phyloP scores from a whole-genome alignment of 169 alveolate genomes.

The Plasmodium fragile region DNA sequence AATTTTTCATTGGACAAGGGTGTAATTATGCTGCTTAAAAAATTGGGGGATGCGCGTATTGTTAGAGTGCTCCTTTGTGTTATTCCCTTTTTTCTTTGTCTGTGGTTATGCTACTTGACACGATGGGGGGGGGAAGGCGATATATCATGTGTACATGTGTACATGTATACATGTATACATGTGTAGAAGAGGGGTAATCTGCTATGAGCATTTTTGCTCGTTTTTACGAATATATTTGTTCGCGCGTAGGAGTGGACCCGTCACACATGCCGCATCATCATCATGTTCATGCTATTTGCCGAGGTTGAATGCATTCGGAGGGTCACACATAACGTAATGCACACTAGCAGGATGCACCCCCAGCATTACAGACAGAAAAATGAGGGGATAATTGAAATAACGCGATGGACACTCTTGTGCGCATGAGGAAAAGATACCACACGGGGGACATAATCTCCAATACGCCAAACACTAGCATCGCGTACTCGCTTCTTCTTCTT shows the following conservation, averaged over 20 bases:
- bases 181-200: background rate
- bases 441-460: background rate
- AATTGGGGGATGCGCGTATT: constrained; percentile 8
- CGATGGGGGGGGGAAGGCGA: background rate
- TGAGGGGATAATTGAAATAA: background rate
- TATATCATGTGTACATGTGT: background rate
- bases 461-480: background rate
- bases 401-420: background rate
- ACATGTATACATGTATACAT: background rate
- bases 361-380: background rate
- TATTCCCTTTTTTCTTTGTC: constrained; percentile 1
- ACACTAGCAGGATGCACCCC: background rate
- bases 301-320: background rate
- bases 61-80: background rate
- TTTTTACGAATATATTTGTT: background rate
- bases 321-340: background rate
- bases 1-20: constrained; percentile 29
- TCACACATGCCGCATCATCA: background rate
- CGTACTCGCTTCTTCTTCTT: background rate
- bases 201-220: background rate
- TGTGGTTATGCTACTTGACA: constrained; percentile 3
- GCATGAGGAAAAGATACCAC: background rate
- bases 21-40: constrained; percentile 36
- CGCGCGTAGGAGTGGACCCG: background rate
- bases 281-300: background rate